These are phyloP conservation scores for Trichoderma parareesei DNA, from an alignment of 495 filamentous ascomycete species.

Conservation along the genomic window DNA sequence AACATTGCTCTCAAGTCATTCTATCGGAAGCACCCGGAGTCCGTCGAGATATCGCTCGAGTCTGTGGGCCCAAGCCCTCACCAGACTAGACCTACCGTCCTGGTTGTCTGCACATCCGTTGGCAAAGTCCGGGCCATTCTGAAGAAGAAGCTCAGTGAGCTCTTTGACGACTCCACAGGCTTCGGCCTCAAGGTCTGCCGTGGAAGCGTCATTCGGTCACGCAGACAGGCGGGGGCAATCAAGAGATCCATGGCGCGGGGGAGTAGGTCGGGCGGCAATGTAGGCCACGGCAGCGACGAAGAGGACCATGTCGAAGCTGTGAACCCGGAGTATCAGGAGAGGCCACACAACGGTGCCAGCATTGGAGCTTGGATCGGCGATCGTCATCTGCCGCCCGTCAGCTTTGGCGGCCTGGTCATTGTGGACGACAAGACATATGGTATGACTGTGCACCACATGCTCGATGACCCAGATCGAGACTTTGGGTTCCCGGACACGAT, in stretches of 20 bases:
- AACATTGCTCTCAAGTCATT: conserved; percentile 50
- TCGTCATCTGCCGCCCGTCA: conserved; percentile 77
- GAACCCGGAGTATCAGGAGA: conserved; percentile 62
- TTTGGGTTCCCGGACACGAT: not conserved
- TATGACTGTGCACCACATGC: conserved; percentile 93
- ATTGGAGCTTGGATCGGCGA: conserved; percentile 85
- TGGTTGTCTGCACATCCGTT: conserved; percentile 67
- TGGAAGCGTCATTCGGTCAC: conserved; percentile 61
- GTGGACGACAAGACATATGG: conserved; percentile 79
- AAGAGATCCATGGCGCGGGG: conserved; percentile 29
- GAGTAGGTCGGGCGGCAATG: conserved; percentile 13
- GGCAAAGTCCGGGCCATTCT: conserved; percentile 61
- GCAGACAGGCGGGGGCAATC: conserved; percentile 33
- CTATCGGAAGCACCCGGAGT: conserved; percentile 60
- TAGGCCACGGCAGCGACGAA: not conserved
- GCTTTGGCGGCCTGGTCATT: conserved; percentile 78
- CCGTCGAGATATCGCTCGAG: conserved; percentile 65
- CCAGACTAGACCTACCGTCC: conserved; percentile 60
- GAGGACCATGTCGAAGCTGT: conserved; percentile 34
- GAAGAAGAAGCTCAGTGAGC: conserved; percentile 53
- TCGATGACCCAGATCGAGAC: conserved; percentile 61
- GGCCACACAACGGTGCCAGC: conserved; percentile 76
- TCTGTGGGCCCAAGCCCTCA: conserved; percentile 62
- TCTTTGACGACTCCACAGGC: conserved; percentile 51
- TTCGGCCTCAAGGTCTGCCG: conserved; percentile 55